Evolutionary conservation across 352 stramenopile species (phyloP).

Genomic region (Globisporangium splendens): DNA sequence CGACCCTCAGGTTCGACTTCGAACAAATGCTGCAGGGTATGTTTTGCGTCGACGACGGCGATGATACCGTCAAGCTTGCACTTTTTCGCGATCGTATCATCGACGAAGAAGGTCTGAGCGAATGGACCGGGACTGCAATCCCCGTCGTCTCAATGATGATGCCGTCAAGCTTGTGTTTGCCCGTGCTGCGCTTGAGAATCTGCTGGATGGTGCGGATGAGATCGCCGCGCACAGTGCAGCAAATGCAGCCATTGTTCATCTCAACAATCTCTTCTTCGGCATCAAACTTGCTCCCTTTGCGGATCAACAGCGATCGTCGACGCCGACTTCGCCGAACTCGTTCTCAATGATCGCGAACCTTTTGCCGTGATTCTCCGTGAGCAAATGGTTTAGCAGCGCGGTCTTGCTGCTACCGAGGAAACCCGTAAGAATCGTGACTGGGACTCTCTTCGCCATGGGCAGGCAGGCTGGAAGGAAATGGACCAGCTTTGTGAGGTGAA

Average conservation of each 20-base stretch:
- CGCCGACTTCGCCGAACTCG: slow-evolving; percentile 92
- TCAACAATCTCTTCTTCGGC: slow-evolving; percentile 80
- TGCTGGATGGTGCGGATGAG: slow-evolving; percentile 40
- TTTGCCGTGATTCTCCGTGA: slow-evolving; percentile 86
- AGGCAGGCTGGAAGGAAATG: too few relatives aligned
- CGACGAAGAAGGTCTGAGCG: slow-evolving; percentile 92
- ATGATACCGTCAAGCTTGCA: slow-evolving; percentile 92
- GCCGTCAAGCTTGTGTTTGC: slow-evolving; percentile 50
- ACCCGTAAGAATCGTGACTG: slow-evolving; percentile 91
- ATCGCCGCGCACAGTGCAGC: slow-evolving; percentile 93
- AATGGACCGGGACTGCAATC: slow-evolving; percentile 88
- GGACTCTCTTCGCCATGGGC: slow-evolving; percentile 18
- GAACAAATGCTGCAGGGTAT: slow-evolving; percentile 83
- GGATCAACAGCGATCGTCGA: slow-evolving; percentile 89
- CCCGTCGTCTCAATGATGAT: slow-evolving; percentile 91
- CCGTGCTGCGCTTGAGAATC: slow-evolving; percentile 53
- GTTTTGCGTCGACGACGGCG: slow-evolving; percentile 94
- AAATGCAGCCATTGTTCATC: slow-evolving; percentile 96
- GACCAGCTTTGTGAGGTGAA: too few relatives aligned
- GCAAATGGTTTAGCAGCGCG: slow-evolving; percentile 93
- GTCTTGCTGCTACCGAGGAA: slow-evolving; percentile 94
- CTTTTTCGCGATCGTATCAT: slow-evolving; percentile 72
- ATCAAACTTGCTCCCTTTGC: slow-evolving; percentile 40
- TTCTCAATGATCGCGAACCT: slow-evolving; percentile 97
- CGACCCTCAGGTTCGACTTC: slow-evolving; percentile 25